Conservation (phyloP, 1,284 basidiomycete genomes). For the Pseudozyma thailandica region DNA sequence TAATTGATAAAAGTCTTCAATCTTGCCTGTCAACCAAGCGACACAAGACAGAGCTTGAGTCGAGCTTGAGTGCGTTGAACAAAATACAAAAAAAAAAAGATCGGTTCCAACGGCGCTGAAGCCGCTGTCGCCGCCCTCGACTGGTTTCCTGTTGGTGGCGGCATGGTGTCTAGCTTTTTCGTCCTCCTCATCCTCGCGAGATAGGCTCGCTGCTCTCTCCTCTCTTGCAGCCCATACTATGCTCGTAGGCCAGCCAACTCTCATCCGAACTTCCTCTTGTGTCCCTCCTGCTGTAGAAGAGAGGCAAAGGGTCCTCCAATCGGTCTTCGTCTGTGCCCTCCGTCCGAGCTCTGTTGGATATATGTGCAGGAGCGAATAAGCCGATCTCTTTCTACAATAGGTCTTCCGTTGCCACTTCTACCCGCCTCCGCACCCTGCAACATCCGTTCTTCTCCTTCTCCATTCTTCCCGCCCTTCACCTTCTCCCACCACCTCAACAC, state of each 20-base stretch:
- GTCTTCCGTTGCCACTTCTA: constrained; percentile 7
- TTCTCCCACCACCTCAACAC: constrained; percentile 3
- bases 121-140: not conserved
- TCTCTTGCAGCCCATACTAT: not conserved
- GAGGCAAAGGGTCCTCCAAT: no score
- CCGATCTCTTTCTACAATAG: not conserved
- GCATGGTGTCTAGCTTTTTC: not conserved
- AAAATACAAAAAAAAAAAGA: not conserved
- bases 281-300: no score
- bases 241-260: no score
- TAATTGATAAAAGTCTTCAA: not conserved
- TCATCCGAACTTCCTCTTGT: no score
- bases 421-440: not conserved
- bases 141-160: not conserved
- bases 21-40: constrained; percentile 8
- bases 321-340: not conserved
- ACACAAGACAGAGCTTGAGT: constrained; percentile 2
- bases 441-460: not conserved
- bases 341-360: not conserved
- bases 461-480: not conserved
- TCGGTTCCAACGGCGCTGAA: constrained; percentile 5
- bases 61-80: not conserved
- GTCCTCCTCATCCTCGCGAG: not conserved
- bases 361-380: not conserved
- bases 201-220: not conserved